Base-by-base conservation (phyloP, 2,329 filamentous ascomycete species). In the Botrytis paeoniae region DNA sequence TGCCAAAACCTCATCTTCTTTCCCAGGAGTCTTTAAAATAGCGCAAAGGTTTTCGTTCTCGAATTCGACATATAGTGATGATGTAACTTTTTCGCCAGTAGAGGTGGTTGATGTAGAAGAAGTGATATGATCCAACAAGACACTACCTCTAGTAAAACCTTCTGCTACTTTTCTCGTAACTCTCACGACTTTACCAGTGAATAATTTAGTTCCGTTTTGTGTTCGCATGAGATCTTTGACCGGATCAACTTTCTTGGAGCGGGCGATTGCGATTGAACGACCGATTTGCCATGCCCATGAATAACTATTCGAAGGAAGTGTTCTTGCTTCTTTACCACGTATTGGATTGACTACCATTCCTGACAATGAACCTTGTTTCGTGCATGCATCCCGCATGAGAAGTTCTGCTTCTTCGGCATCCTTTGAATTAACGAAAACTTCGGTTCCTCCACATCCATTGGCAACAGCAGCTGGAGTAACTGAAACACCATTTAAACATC, bases 261-360 rank as follows among this genome's bases (percentile, higher is more conserved):
- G 77, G 25, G 78, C 76, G 54, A 83, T 81, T 20, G 85, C 86
- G 39, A 91, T 88, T 10, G 87, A 88, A 6, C 89, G 84, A 0
- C 89, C 89, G 43, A 92, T 91, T 51, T 82, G 79, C 84, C 84
- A 86, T 48, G 79, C 79, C 64, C 78, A 77, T 39, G 78, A 80
- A 74, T 78, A 80, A 62, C 77, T 79, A 71, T 80, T 80, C 14
- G 74, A 72, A 1, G 79, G 79, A 48, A 80, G 66, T 8, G 76
- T 76, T 69, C 74, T 79, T 59, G 79, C 79, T 75, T 80, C 79
- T 4, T 60, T 57, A 1, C 79, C 79, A 39, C 69, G 73, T 18
- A 80, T 74, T 12, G 79, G 79, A 54, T 75, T 78, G 45, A 77
- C 72, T 43, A 76, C 79, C 76, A 80, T 77, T 22, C 79, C 79